Base-by-base conservation (phyloP, 2,329 filamentous ascomycete genomes). In the Aspergillus quadrilineatus region DNA sequence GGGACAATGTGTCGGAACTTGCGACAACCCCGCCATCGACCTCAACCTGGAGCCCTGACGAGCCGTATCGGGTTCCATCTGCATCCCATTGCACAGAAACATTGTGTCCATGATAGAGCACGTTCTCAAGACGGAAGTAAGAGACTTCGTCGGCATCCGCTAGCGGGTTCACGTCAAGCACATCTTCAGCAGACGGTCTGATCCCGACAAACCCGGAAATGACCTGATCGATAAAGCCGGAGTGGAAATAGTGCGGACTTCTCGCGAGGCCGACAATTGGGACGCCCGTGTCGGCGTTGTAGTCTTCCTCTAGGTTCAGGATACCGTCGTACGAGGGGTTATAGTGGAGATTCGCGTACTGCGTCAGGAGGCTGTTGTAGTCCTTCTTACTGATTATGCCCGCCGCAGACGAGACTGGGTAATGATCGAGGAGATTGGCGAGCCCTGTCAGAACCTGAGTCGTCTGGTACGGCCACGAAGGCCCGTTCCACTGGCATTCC, bases 401-500 rank as follows among this genome's bases (percentile, higher is more conserved):
- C 1, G 57, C 46, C 2, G 29, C 55, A 1, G 60, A 65, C 4
- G 63, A 66, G 4, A 73, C 65, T 15, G 67, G 53, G 60, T 79
- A 79, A 50, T 74, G 71, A 42, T 79, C 73, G 1, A 79, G 69
- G 17, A 78, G 63, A 53, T 79, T 78, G 3, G 74, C 73, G 15
- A 78, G 72, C 0, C 67, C 76, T 0, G 71, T 67, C 0, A 78
- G 66, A 1, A 70, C 69, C 44, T 78, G 75, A 0, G 75, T 78
- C 0, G 69, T 75, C 56, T 78, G 76, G 55, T 73, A 79, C 0
- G 76, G 75, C 76, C 76, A 79, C 0, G 73, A 67, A 0, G 76
- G 75, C 1, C 76, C 76, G 41, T 78, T 78, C 76, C 76, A 78
- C 47, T 78, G 76, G 50, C 76, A 79, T 50, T 78, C 76, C 4